phyloP scores from a whole-genome alignment of 345 rosid species.

The Populus alba region DNA sequence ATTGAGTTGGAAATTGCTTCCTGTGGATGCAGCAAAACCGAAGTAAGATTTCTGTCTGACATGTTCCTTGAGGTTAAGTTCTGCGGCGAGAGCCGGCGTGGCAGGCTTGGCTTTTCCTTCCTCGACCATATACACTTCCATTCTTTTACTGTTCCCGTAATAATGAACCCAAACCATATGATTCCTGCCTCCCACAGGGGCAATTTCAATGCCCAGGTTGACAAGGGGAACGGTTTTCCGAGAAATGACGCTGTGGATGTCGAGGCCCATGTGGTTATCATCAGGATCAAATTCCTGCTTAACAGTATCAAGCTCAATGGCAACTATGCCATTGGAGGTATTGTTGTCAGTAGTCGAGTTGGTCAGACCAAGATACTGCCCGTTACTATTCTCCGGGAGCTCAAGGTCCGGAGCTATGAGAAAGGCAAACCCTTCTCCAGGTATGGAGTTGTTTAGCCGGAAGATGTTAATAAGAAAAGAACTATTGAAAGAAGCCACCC shows the following conservation, averaged over 20 bases:
- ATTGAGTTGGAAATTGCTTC: constrained; percentile 39
- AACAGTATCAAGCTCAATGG: constrained; percentile 50
- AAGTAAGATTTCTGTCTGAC: constrained; percentile 44
- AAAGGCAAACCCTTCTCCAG: constrained; percentile 53
- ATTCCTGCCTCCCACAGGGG: constrained; percentile 25
- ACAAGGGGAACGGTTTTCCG: constrained; percentile 15
- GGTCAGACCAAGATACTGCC: constrained; percentile 51
- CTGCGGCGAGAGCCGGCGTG: constrained; percentile 23
- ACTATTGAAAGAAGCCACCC: constrained; percentile 53
- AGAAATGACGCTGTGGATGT: constrained; percentile 43
- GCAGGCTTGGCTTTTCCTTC: constrained; percentile 24
- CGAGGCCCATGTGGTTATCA: constrained; percentile 49
- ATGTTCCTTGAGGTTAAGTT: constrained; percentile 34
- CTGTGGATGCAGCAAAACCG: constrained; percentile 58
- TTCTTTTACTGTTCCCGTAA: constrained; percentile 31
- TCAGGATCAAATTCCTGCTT: constrained; percentile 47
- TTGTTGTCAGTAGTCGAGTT: constrained; percentile 46
- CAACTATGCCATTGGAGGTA: constrained; percentile 40
- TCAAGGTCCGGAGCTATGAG: constrained; percentile 39
- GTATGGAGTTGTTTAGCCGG: constrained; percentile 15
- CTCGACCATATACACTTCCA: constrained; percentile 43
- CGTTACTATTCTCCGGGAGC: constrained; percentile 36
- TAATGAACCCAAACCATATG: constrained; percentile 50
- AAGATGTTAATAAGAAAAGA: constrained; percentile 46
- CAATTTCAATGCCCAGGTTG: constrained; percentile 32